A percentile compares a stretch with the other conserved stretches of the same genome.
Conservation (phyloP, 495 filamentous ascomycete species). For the Annulohypoxylon nitens region DNA sequence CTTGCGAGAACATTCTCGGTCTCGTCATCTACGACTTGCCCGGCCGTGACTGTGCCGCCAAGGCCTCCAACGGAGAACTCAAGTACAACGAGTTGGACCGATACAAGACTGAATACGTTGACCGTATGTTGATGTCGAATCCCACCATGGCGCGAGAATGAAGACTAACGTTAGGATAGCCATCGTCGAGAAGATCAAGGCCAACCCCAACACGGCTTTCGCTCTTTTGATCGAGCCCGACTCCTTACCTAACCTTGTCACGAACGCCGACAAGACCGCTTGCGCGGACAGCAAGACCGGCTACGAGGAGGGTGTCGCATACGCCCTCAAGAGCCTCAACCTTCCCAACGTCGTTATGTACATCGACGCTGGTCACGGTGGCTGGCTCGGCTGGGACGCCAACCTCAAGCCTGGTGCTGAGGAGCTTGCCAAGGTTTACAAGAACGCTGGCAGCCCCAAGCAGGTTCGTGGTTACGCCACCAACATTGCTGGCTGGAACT, state of each 20-base stretch:
- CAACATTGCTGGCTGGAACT: constrained; percentile 85
- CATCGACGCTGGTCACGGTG: constrained; percentile 82
- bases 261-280: constrained; percentile 73
- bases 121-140: constrained; percentile 60
- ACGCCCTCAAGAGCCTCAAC: constrained; percentile 78
- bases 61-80: constrained; percentile 82
- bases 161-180: constrained; percentile 52
- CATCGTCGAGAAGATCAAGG: constrained; percentile 69
- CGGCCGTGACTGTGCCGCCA: constrained; percentile 81
- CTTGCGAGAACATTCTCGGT: constrained; percentile 68
- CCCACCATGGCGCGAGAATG: constrained; percentile 23
- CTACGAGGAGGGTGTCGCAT: constrained; percentile 78
- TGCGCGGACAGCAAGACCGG: constrained; percentile 72
- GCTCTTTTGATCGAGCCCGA: constrained; percentile 78
- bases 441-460: constrained; percentile 71
- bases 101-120: constrained; percentile 79
- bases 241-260: constrained; percentile 83
- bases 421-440: constrained; percentile 76
- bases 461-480: constrained; percentile 79
- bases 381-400: constrained; percentile 86
- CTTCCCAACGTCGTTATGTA: constrained; percentile 87
- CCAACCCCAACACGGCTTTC: constrained; percentile 66
- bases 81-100: constrained; percentile 70
- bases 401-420: constrained; percentile 80
- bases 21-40: constrained; percentile 84